Conservation (phyloP, 768 basidiomycete genomes). For the Tylopilus sp. region DNA sequence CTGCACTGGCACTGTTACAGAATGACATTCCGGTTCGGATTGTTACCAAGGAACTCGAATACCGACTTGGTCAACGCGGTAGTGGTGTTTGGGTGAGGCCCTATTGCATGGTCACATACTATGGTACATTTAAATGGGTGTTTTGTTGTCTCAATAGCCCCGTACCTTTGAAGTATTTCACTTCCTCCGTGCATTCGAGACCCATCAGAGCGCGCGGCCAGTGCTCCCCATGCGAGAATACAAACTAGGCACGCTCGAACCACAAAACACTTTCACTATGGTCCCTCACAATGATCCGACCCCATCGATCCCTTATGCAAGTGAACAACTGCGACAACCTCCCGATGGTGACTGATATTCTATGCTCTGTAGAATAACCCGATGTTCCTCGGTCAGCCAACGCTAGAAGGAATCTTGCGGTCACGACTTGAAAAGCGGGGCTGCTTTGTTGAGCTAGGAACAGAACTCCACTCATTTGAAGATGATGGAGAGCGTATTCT, state of each 20-base stretch:
- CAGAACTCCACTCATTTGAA: no score
- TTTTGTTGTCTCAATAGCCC: constrained; percentile 9
- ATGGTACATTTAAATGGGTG: no score
- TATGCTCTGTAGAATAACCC: no score
- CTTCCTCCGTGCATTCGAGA: constrained; percentile 37
- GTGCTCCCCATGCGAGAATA: constrained; percentile 34
- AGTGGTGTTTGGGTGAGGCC: constrained; percentile 37
- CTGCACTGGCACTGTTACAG: constrained; percentile 5
- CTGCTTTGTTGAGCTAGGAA: no score
- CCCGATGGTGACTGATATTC: neutral
- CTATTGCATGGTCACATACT: neutral
- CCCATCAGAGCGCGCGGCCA: constrained; percentile 28
- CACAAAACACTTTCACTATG: constrained; percentile 5
- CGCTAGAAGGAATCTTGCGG: no score
- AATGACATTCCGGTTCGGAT: constrained; percentile 51
- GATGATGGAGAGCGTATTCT: no score
- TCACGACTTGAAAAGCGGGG: no score
- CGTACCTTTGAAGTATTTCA: constrained; percentile 41
- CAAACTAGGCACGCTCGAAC: constrained; percentile 22
- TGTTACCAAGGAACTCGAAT: constrained; percentile 42
- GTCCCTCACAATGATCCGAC: constrained; percentile 14
- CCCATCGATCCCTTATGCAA: constrained; percentile 27
- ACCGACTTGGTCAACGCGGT: constrained; percentile 37
- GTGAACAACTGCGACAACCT: neutral
- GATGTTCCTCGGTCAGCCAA: no score